phyloP scores from a whole-genome alignment of 139 green algal genomes.

The Chlamydomonas eustigma region DNA sequence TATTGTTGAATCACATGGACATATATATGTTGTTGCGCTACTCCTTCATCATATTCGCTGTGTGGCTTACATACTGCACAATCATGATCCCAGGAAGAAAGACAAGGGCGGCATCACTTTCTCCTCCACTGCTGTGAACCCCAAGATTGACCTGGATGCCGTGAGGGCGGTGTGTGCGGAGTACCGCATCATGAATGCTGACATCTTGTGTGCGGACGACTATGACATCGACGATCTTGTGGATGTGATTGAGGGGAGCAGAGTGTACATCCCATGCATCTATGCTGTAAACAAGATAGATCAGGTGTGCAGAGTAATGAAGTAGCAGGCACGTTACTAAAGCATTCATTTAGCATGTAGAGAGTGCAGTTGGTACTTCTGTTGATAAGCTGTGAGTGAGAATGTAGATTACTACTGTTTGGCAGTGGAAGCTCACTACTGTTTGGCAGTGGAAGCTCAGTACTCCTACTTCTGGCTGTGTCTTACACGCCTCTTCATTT shows the following conservation, averaged over 20 bases:
- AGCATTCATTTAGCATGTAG: too few species aligned
- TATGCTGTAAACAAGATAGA: constrained; percentile 98
- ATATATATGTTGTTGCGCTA: too few species aligned
- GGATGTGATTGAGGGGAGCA: constrained; percentile 94
- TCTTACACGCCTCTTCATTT: background rate
- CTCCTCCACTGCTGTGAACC: constrained; percentile 25
- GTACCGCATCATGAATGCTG: constrained; percentile 91
- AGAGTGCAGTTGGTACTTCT: too few species aligned
- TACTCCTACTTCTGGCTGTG: background rate
- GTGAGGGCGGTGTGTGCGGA: constrained; percentile 62
- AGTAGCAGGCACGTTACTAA: background rate
- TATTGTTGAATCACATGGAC: too few species aligned
- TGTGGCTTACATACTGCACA: too few species aligned
- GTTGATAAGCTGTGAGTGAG: too few species aligned
- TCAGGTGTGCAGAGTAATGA: background rate
- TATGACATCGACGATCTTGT: constrained; percentile 92
- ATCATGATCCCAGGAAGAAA: too few species aligned
- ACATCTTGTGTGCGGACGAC: constrained; percentile 82
- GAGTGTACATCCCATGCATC: constrained; percentile 93
- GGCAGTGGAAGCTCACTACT: too few species aligned
- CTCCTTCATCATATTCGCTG: too few species aligned
- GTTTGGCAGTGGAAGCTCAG: too few species aligned
- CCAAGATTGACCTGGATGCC: constrained; percentile 84
- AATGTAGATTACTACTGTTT: too few species aligned
- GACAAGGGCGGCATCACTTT: constrained; percentile 88